Base-by-base conservation (phyloP, 2,329 filamentous ascomycete species). In the Neopestalotiopsis sp. region DNA sequence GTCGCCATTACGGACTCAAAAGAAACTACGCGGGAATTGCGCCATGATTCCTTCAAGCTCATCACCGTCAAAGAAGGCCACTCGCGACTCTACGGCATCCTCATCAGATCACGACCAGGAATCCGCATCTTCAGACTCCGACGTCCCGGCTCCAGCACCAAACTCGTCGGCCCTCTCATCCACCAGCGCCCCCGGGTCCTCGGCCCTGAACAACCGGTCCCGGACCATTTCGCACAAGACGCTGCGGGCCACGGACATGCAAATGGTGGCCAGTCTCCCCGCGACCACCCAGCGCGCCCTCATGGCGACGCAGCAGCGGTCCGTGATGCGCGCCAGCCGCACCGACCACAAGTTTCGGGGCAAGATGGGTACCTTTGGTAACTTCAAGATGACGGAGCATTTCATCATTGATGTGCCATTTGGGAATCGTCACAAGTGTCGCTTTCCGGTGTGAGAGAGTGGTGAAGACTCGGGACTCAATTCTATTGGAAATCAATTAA, bases 281-380 rank as follows among this genome's bases (percentile, higher is more conserved):
- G 64, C 17, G 2, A 40, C 57, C 30, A 32, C 65, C 20, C 57
- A 67, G 64, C 64, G 52, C 13, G 45, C 64, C 5, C 58, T 69
- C 10, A 38, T 69, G 56, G 68, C 58, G 28, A 58, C 64, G 30
- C 14, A 34, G 59, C 68, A 49, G 64, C 60, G 61, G 14, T 30
- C 30, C 9, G 34, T 40, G 13, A 28, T 57, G 64, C n/a, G 52
- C 14, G 40, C 58, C 38, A 30, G 60, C 34, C 63, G 68, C 38
- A 59, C 59, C 30, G 58, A 62, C 38, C 24, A 63, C 64, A 60
- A 58, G 58, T 69, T 69, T 32, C 30, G 64, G 17, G 58, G 58
- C 58, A 69, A 69, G 68, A 69, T 67, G 68, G 68, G 66, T 28
- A 3, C 13, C 38, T 58, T 63, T n/a, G 68, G 68, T 4, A 69